Base-by-base conservation (phyloP, 2,329 filamentous ascomycete species). In the Massarina eburnea region DNA sequence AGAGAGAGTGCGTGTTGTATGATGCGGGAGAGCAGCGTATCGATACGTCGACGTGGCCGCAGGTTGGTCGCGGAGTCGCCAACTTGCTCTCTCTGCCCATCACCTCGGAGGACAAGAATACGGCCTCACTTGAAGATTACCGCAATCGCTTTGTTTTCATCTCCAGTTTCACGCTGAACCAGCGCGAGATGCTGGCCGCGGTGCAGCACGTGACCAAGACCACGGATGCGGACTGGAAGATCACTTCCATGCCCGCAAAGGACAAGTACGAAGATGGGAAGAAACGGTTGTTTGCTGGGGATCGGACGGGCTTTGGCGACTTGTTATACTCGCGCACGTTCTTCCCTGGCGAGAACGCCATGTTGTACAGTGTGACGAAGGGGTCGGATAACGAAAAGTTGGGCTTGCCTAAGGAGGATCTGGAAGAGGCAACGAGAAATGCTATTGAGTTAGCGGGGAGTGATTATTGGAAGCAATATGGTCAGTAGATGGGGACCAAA, bases 161-260 rank as follows among this genome's bases (percentile, higher is more conserved):
- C 1, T 55, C 58, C 0, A 67, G 62, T 2, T 73, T 72, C 48
- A 36, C 54, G 5, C 27, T 71, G 3, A 68, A 51, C 6, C 85
- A 89, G 64, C 74, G 75, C 9, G 84, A 88, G 8, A 87, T 88
- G 72, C 75, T 88, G 43, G 77, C 79, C 30, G 78, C 76, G n/a
- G 66, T 84, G 10, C 75, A 83, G 56, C 77, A 79, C 0, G 83
- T 83, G 3, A 79, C 80, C 0, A 77, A 77, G 0, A 81, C 78
- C 0, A 78, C 69, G 1, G 79, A 84, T 30, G 67, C 64, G 0
- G 84, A 87, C 56, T 89, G 85, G 85, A 74, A 61, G 2, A 75
- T 88, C 44, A 71, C 59, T 1, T 65, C 76, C 10, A 76, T 84
- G 65, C 49, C 61, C 0, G 65, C 71, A 1, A 51, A 69, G 37